Conservation (phyloP, 2,329 filamentous ascomycete genomes). For the Fulvia fulva region DNA sequence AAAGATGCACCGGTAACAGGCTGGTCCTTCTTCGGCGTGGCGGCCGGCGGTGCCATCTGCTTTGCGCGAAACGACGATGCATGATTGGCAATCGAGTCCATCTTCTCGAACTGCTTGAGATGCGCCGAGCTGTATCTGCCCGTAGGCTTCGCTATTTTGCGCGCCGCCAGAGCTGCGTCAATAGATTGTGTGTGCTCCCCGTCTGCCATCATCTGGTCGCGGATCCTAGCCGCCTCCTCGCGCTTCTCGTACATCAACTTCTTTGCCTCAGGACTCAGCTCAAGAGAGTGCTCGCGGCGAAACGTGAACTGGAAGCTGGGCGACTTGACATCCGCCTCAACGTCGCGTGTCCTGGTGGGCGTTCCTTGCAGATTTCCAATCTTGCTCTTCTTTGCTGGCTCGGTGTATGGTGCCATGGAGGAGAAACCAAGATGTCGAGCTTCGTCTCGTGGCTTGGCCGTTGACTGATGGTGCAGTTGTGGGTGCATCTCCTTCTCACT, state of each 20-base stretch:
- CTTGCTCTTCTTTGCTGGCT: slow-evolving; percentile 42
- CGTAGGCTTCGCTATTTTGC: slow-evolving; percentile 77
- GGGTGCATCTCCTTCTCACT: slow-evolving; percentile 85
- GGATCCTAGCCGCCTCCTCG: slow-evolving; percentile 67
- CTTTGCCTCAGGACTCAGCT: slow-evolving; percentile 59
- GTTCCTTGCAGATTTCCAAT: slow-evolving; percentile 53
- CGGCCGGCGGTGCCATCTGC: slow-evolving; percentile 6
- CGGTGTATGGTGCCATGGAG: slow-evolving; percentile 61
- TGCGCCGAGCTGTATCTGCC: slow-evolving; percentile 83
- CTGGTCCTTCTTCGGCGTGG: slow-evolving; percentile 4
- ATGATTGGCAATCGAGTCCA: slow-evolving; percentile 91
- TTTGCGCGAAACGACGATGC: slow-evolving; percentile 66
- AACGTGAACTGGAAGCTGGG: slow-evolving; percentile 65
- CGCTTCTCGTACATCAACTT: slow-evolving; percentile 63
- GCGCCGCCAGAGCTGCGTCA: slow-evolving; percentile 41
- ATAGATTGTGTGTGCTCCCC: slow-evolving; percentile 48
- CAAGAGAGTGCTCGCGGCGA: slow-evolving; percentile 50
- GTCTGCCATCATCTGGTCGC: slow-evolving; percentile 62
- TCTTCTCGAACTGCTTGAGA: slow-evolving; percentile 86
- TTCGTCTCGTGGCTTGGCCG: slow-evolving; percentile 72
- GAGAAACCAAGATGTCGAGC: slow-evolving; percentile 78
- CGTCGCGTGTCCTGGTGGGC: slow-evolving; percentile 49
- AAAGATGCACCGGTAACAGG: slow-evolving; percentile 37
- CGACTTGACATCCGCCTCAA: slow-evolving; percentile 40
- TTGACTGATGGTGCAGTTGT: slow-evolving; percentile 70